Evolutionary conservation across 805 yeast genomes (phyloP), one percentile per base, ranked within the genome.

Genomic region (Candida ficus): DNA sequence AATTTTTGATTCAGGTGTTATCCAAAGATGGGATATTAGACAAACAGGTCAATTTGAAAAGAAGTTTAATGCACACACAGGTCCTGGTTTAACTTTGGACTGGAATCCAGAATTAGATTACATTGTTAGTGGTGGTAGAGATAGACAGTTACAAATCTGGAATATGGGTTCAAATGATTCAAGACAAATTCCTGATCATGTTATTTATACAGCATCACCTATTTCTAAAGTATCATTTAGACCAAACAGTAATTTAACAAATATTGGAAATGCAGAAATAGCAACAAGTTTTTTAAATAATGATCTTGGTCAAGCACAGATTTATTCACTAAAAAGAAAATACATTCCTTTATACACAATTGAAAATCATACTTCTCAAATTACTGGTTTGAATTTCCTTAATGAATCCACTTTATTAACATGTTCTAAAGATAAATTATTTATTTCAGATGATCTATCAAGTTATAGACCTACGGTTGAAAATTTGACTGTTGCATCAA

Each of bases 121-220:
- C 52, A 74, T 93, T 17, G 80, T 82, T 5, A 86, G 96, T 17
- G 97, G 97, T 13, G 99, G 99, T 7, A 71, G 97, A 52, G 99
- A 93, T 61, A 82, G 83, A 39, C 81, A 80, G 49, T 68, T 84
- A 27, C 87, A 84, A 45, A 78, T 84, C 4, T 87, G 95, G 91
- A 82, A 75, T 52, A 64, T 78, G 72, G 56, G 60, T 10, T 50
- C 64, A 1, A 63, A 57, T 28, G 71, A 54, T 39, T 16, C 52
- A 44, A 42, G 70, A 34, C 58, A 60, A 34, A 54, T 63, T 4
- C 95, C 97, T 0, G 91, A 86, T 26, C 74, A 75, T 48, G 80
- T 80, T 12, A 73, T 91, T 12, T 72, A 75, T 48, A 78, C 95
- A 1, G 80, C 93, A 8, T 83, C 83, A 13, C 85, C 96, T 0